Base-by-base conservation (phyloP, 805 yeast species). In the Pichia manshurica region DNA sequence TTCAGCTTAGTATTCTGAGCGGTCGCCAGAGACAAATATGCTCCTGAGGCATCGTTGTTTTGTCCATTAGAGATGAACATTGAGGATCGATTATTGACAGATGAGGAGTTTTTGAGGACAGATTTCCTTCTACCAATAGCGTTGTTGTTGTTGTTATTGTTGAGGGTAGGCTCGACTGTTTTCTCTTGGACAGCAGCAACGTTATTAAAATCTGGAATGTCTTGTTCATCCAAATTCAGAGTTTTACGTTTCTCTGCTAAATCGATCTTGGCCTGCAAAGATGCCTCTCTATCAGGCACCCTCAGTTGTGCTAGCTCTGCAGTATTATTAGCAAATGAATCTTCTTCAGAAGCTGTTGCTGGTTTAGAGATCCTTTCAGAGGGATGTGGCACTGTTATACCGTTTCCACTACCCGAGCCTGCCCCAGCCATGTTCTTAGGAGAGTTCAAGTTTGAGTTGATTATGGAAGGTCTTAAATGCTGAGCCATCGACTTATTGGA, bases 1-100 rank as follows among this genome's bases (percentile, higher is more conserved):
- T 85, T 85, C 48, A 83, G 60, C 49, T 89, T 72, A 0, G 93
- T 85, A 61, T 85, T 85, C 58, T 84, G 89, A 1, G 90, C 90
- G 0, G 93, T 85, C 1, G 90, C 74, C 46, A 82, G 64, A 0
- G 87, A 80, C 39, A 83, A 59, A 56, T 83, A 83, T 0, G 86
- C 88, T 50, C 74, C 75, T 23, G 76, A 76, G 0, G 87, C 86
- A 7, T 25, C 29, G 15, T 39, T 44, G 17, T 31, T 36, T 4
- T 69, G 60, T 10, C 50, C 31, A 44, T 46, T 55, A 12, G 49
- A 31, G 5, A 32, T 3, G 34, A 44, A 52, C 28, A 51, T 33
- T 0, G 65, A 54, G n/a, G 58, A 47, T 2, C 55, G 32, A 17
- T 34, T 46, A 12, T 41, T 53, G 8, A 4, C 22, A 7, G 36